Base-by-base conservation (phyloP, 495 filamentous ascomycete genomes). In the Tuber umbilicatum region DNA sequence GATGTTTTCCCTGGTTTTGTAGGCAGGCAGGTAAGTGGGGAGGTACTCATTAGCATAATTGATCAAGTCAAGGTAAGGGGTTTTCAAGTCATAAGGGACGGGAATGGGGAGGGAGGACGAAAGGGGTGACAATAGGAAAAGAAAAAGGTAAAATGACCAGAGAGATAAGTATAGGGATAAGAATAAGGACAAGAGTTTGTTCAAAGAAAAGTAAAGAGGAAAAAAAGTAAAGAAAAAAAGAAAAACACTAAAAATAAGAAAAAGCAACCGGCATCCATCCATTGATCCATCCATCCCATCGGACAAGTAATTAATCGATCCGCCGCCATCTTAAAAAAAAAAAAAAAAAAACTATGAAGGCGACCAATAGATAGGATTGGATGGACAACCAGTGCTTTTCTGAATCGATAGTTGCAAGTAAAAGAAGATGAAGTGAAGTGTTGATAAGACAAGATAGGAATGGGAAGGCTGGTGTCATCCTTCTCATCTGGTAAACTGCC, bases 91-190 rank as follows among this genome's bases (percentile, higher is more conserved):
- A 64, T 19, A 31, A 64, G 19, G 38, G 77, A 67, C n/a, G 69
- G 71, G 77, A 76, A 42, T n/a, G 72, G 55, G 76, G 74, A 78
- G 45, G 74, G 35, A 71, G 47, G 50, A 69, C 69, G 74, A 78
- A 72, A 77, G 67, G 69, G 55, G 31, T 35, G 67, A 69, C 39
- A 41, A 72, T 55, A 45, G 55, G 55, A 72, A 68, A 76, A 35
- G 39, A 73, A 73, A 71, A 69, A 73, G 23, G 21, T 7, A n/a
- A n/a, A n/a, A n/a, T n/a, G n/a, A n/a, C 23, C 1, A n/a, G n/a
- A 23, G 19, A 47, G 23, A 47, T 23, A 5, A 0, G 5, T 1
- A 23, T 47, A 47, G 17, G 45, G 31, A 14, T 47, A 47, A 21
- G 43, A 55, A 55, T 60, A 73, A 69, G 68, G 19, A 69, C 74